phyloP scores from a whole-genome alignment of 2,329 filamentous ascomycete genomes.

The Pseudogymnoascus sp. region DNA sequence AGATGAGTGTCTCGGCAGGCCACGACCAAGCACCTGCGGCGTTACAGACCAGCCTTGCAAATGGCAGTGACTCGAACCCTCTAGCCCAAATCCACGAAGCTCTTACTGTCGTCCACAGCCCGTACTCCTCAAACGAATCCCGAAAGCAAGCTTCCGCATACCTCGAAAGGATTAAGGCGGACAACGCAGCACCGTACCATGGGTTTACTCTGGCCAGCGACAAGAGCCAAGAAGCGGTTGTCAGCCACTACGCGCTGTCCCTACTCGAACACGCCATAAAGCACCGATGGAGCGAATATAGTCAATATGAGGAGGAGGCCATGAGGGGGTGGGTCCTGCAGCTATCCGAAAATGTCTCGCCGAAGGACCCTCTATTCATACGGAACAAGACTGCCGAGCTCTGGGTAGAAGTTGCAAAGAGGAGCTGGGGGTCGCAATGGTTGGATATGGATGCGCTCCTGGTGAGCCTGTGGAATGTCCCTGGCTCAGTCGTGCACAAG shows the following conservation, averaged over 20 bases:
- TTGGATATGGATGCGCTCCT: constrained; percentile 86
- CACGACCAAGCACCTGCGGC: constrained; percentile 4
- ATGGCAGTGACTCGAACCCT: constrained; percentile 37
- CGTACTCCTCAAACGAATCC: constrained; percentile 70
- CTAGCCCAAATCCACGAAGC: constrained; percentile 72
- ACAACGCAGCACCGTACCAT: constrained; percentile 71
- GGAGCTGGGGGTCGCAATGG: constrained; percentile 90
- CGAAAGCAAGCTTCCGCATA: constrained; percentile 78
- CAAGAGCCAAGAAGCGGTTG: constrained; percentile 65
- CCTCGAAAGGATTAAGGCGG: constrained; percentile 77
- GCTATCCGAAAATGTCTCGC: constrained; percentile 64
- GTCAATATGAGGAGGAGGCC: constrained; percentile 56
- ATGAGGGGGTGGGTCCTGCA: constrained; percentile 72
- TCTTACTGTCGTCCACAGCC: constrained; percentile 78
- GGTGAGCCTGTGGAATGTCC: constrained; percentile 71
- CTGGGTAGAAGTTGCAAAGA: constrained; percentile 91
- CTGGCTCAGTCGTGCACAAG: constrained; percentile 59
- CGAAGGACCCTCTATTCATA: constrained; percentile 71
- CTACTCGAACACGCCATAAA: constrained; percentile 84
- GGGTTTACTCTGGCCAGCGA: constrained; percentile 78
- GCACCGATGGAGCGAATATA: constrained; percentile 74
- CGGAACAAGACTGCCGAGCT: constrained; percentile 90
- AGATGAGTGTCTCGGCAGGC: constrained; percentile 8
- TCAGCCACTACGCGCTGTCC: constrained; percentile 90
- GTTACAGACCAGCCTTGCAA: constrained; percentile 25